These are phyloP conservation scores for Pichia scutulata DNA, from an alignment of 805 yeast species.

Conservation along the genomic window DNA sequence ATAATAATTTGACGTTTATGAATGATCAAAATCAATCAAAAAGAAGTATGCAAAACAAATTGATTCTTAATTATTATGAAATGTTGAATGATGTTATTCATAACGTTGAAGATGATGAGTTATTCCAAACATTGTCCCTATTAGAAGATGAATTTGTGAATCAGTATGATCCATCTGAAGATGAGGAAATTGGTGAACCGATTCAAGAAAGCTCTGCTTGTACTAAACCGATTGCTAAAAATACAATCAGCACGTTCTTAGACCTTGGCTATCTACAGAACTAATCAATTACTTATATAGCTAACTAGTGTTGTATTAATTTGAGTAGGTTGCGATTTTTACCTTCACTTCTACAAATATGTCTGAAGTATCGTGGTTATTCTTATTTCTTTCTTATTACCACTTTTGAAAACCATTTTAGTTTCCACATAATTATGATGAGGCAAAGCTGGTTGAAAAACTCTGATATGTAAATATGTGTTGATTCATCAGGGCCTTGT, in stretches of 20 bases:
- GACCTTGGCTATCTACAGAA: neutral
- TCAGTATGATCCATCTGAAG: neutral
- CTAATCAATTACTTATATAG: neutral
- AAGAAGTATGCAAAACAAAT: neutral
- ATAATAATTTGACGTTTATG: neutral
- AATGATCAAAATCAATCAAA: neutral
- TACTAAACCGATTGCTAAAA: neutral
- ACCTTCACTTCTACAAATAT: too few species aligned
- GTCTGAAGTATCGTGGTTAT: too few species aligned
- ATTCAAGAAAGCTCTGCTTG: neutral
- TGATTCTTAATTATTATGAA: constrained; percentile 2
- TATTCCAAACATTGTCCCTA: neutral
- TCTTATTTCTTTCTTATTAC: too few species aligned
- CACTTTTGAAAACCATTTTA: too few species aligned
- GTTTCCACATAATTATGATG: too few species aligned
- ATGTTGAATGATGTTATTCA: neutral
- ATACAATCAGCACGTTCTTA: neutral
- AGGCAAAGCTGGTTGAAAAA: too few species aligned
- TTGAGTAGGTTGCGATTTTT: too few species aligned
- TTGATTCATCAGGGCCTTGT: too few species aligned
- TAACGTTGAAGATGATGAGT: neutral
- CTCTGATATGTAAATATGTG: too few species aligned
- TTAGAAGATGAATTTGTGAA: constrained; percentile 3
- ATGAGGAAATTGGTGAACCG: neutral
- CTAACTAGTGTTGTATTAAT: too few species aligned